Evolutionary conservation across 2,329 filamentous ascomycete genomes (phyloP).

Genomic region (Tolypocladium capitatum): DNA sequence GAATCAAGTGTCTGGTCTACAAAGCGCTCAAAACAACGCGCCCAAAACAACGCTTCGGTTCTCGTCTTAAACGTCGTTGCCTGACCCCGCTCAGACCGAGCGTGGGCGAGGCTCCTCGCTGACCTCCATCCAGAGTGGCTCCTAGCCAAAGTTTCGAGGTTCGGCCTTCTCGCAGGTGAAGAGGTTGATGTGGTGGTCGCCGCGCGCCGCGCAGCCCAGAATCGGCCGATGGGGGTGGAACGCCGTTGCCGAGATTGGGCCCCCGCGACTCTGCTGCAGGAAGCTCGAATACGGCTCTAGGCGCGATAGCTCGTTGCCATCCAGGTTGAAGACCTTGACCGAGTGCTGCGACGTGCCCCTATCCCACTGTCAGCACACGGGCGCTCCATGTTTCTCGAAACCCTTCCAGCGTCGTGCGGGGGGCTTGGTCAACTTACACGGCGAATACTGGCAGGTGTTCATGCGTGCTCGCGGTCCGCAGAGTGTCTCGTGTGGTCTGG

Average conservation of each 20-base stretch:
- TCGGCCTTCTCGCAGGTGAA: slow-evolving; percentile 54
- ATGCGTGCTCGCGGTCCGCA: slow-evolving; percentile 81
- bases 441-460: slow-evolving; percentile 95
- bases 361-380: slow-evolving; percentile 13
- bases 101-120: not conserved
- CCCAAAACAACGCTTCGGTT: not conserved
- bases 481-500: slow-evolving; percentile 59
- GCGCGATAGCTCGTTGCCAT: slow-evolving; percentile 63
- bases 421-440: slow-evolving; percentile 47
- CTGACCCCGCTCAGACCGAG: not conserved
- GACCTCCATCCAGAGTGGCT: not conserved
- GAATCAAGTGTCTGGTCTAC: not conserved
- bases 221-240: slow-evolving; percentile 95
- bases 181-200: slow-evolving; percentile 83
- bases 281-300: slow-evolving; percentile 87
- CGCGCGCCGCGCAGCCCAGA: slow-evolving; percentile 72
- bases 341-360: slow-evolving; percentile 80
- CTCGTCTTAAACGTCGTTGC: not conserved
- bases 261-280: slow-evolving; percentile 64
- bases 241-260: slow-evolving; percentile 75
- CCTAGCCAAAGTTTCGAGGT: slow-evolving; percentile 16
- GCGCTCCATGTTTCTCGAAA: not conserved
- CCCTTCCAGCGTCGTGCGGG: not conserved
- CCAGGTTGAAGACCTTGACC: slow-evolving; percentile 87
- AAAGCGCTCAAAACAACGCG: not conserved